phyloP scores from a whole-genome alignment of 225 moss, liverwort and hornwort genomes.

The Lunularia cruciata region DNA sequence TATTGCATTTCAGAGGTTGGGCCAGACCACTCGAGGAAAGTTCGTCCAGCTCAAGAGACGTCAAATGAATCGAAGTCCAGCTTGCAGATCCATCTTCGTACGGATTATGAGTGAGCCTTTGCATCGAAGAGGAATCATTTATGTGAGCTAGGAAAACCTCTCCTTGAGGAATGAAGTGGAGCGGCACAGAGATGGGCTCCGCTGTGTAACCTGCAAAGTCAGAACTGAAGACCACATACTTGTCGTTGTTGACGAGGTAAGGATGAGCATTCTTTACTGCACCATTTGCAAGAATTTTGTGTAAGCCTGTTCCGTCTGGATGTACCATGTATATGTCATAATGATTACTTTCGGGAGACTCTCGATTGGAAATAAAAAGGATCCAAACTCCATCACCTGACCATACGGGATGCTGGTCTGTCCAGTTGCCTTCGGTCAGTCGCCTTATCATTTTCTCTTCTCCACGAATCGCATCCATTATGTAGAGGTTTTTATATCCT shows the following conservation, averaged over 20 bases:
- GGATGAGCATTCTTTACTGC: conserved; percentile 36
- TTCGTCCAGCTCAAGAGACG: neutral
- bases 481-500: conserved; percentile 53
- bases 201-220: conserved; percentile 40
- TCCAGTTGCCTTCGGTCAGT: conserved; percentile 54
- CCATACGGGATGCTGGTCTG: conserved; percentile 48
- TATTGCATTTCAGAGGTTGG: conserved; percentile 2
- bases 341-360: conserved; percentile 1
- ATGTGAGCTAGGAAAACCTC: conserved; percentile 39
- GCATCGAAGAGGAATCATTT: conserved; percentile 40
- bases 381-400: conserved; percentile 50
- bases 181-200: conserved; percentile 43
- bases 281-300: conserved; percentile 21
- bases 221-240: conserved; percentile 33
- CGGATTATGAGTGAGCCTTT: conserved; percentile 46
- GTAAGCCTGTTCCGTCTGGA: conserved; percentile 49
- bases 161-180: conserved; percentile 53
- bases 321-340: conserved; percentile 41
- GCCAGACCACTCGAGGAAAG: conserved; percentile 1
- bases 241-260: conserved; percentile 37
- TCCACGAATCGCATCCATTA: conserved; percentile 48
- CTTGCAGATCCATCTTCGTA: conserved; percentile 51
- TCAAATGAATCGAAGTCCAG: conserved; percentile 25
- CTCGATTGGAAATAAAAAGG: conserved; percentile 43
- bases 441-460: conserved; percentile 33